Conservation (phyloP, 75 land plant genomes). For the Larix kaempferi region DNA sequence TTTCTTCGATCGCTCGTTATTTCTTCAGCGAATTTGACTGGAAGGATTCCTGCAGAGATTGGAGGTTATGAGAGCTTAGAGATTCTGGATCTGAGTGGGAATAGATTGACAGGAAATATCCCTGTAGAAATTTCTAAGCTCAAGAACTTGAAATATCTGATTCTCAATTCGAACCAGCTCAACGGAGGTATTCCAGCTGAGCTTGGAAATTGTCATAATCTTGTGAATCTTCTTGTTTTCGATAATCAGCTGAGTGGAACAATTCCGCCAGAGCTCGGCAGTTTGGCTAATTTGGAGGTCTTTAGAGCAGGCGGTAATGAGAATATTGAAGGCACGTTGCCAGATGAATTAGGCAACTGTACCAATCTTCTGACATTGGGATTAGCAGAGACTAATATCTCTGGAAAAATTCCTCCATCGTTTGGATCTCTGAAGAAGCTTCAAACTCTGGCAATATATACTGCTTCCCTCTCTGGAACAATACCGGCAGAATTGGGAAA, state of each 20-base stretch:
- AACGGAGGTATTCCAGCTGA: slow-evolving; percentile 27
- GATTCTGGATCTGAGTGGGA: slow-evolving; percentile 31
- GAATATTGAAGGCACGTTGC: slow-evolving; percentile 56
- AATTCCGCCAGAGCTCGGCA: slow-evolving; percentile 41
- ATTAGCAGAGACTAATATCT: slow-evolving; percentile 62
- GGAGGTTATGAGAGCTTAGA: slow-evolving; percentile 11
- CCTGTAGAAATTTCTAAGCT: slow-evolving; percentile 28
- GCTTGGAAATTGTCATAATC: slow-evolving; percentile 17
- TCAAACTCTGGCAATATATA: slow-evolving; percentile 55
- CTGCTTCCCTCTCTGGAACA: slow-evolving; percentile 47
- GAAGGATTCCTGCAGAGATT: slow-evolving; percentile 25
- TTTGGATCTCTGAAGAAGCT: slow-evolving; percentile 49
- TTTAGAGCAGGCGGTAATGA: slow-evolving; percentile 49
- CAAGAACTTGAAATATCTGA: slow-evolving; percentile 17
- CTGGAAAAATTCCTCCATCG: slow-evolving; percentile 39
- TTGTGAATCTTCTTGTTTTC: slow-evolving; percentile 21
- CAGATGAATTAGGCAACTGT: slow-evolving; percentile 71
- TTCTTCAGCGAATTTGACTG: slow-evolving; percentile 40
- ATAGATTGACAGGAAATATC: slow-evolving; percentile 38
- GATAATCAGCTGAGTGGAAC: slow-evolving; percentile 41
- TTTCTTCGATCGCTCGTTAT: slow-evolving; percentile 27
- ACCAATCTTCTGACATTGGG: slow-evolving; percentile 51
- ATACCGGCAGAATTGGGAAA: slow-evolving; percentile 73
- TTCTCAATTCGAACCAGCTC: slow-evolving; percentile 26
- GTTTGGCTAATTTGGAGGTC: slow-evolving; percentile 18